Conservation (phyloP, 2,329 filamentous ascomycete genomes). For the Penicillium glabrum region DNA sequence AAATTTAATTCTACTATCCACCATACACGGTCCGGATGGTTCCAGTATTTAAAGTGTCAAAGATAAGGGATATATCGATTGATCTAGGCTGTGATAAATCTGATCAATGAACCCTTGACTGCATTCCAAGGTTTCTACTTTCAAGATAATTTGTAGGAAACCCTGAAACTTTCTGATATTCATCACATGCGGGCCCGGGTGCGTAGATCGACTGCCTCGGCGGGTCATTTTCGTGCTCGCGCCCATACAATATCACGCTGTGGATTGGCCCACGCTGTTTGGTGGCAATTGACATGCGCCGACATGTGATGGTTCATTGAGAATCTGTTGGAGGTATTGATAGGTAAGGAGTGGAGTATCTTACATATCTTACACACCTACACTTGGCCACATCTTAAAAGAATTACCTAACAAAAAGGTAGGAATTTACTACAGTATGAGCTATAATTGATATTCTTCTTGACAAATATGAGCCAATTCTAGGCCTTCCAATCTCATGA, state of each 20-base stretch:
- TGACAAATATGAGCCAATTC: not conserved
- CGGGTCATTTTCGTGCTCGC: constrained; percentile 22
- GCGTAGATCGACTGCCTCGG: constrained; percentile 19
- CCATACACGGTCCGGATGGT: not conserved
- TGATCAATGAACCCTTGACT: not conserved
- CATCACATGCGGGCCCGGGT: constrained; percentile 15
- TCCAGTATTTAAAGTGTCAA: not conserved
- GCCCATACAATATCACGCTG: not conserved
- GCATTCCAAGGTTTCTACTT: no score
- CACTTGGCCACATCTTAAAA: no score
- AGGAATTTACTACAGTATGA: no score
- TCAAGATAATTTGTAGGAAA: not conserved
- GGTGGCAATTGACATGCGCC: constrained; percentile 13
- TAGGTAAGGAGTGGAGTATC: no score
- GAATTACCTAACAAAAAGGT: no score
- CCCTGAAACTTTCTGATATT: not conserved
- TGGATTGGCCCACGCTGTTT: constrained; percentile 6
- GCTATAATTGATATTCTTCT: no score
- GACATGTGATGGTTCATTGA: constrained; percentile 10
- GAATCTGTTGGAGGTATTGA: not conserved
- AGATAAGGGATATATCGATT: not conserved
- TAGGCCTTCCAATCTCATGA: not conserved
- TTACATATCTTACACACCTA: not conserved
- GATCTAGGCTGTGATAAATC: not conserved
- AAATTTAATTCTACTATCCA: not conserved